Conservation (phyloP, 192 early-diverging fungal species). For the Jimgerdemannia flammicorona region DNA sequence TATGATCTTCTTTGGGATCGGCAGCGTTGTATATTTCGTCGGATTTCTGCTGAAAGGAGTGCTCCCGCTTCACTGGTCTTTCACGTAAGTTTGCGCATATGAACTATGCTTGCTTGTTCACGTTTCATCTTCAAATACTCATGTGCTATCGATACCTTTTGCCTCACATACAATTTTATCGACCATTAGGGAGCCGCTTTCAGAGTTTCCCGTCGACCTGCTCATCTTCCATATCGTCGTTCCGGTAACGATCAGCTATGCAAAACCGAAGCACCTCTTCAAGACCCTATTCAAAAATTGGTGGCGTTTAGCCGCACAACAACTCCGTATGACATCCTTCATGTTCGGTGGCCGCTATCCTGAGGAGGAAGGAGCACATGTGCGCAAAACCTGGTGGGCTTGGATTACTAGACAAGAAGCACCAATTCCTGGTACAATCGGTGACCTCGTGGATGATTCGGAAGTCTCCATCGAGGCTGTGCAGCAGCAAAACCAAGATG, state of each 20-base stretch:
- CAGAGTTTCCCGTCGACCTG: conserved; percentile 76
- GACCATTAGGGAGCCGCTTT: conserved; percentile 54
- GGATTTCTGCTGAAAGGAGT: conserved; percentile 24
- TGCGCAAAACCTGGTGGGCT: conserved; percentile 46
- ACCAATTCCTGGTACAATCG: conserved; percentile 32
- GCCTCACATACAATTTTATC: background rate
- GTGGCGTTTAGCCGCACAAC: conserved; percentile 66
- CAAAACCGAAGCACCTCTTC: conserved; percentile 59
- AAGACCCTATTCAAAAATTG: conserved; percentile 56
- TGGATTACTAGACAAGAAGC: conserved; percentile 47
- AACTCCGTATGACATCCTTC: conserved; percentile 76
- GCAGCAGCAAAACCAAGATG: conserved; percentile 25
- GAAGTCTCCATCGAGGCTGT: conserved; percentile 32
- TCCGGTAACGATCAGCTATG: conserved; percentile 55
- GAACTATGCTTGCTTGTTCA: background rate
- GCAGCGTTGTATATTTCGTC: conserved; percentile 42
- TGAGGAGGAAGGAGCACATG: conserved; percentile 73
- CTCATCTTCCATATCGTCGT: conserved; percentile 72
- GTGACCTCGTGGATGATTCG: conserved; percentile 12
- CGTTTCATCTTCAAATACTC: too few species aligned
- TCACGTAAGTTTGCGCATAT: conserved; percentile 47
- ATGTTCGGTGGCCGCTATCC: conserved; percentile 66
- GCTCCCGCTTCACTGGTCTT: conserved; percentile 62
- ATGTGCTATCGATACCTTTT: background rate
- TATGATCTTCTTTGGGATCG: conserved; percentile 74